phyloP scores from a whole-genome alignment of 805 yeast genomes.

The Candida namnaoensis region DNA sequence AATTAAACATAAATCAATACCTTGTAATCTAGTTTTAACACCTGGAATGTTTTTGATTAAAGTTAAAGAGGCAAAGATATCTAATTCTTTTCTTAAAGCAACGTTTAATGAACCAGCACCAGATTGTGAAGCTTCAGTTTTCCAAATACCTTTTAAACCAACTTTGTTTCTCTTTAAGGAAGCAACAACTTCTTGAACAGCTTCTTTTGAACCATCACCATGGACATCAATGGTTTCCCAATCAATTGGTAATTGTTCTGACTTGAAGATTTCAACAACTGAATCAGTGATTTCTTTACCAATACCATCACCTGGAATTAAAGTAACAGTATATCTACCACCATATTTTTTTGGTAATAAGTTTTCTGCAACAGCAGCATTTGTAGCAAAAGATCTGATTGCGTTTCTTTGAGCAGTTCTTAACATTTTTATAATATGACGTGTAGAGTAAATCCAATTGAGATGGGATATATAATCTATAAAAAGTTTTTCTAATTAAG shows the following conservation, averaged over 20 bases:
- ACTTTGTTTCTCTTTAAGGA: constrained; percentile 94
- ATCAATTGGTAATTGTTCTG: constrained; percentile 85
- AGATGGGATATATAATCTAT: too few species aligned
- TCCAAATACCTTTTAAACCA: constrained; percentile 93
- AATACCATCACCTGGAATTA: constrained; percentile 97
- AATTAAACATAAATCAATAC: constrained; percentile 87
- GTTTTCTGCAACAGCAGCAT: constrained; percentile 46
- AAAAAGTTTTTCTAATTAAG: too few species aligned
- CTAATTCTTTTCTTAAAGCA: constrained; percentile 92
- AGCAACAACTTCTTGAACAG: constrained; percentile 77
- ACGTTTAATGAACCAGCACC: constrained; percentile 85
- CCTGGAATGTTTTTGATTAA: constrained; percentile 91
- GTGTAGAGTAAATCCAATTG: too few species aligned
- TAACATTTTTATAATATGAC: not conserved
- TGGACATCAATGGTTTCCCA: constrained; percentile 81
- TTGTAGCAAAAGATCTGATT: constrained; percentile 41
- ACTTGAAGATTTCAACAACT: constrained; percentile 80
- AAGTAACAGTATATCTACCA: constrained; percentile 87
- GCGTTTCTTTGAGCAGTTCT: not conserved
- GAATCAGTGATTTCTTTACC: constrained; percentile 95
- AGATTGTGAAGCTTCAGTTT: constrained; percentile 78
- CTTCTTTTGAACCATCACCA: constrained; percentile 41
- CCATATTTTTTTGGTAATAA: constrained; percentile 88
- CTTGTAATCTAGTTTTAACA: constrained; percentile 80
- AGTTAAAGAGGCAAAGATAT: constrained; percentile 92